Evolutionary conservation across 179 eudicot species (phyloP), one percentile per base, ranked within the genome.

Genomic region (Spinacia oleracea): DNA sequence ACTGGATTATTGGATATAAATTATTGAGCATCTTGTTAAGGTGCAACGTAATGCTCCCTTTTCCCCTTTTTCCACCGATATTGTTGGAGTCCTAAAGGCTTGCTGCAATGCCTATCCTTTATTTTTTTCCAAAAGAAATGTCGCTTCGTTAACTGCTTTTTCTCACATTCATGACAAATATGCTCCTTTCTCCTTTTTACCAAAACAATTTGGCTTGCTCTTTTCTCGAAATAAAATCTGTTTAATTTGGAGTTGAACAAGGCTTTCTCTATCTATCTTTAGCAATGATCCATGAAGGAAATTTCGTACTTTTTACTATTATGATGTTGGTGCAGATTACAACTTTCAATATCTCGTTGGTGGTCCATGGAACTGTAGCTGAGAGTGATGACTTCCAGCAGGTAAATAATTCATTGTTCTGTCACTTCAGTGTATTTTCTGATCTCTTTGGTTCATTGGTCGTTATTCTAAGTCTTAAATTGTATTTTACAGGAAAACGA

Each of bases 331-430:
- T 83, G 90, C 91, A 95, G 99, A 84, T 95, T 50, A 87, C 95
- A 77, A 95, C 98, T 58, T 95, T 93, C 76, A 90, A 96, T 79
- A 96, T 96, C 80, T 96, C 98, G 23, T 83, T 96, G 84, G 98
- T 96, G 79, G 95, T 96, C 50, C 96, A 90, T 71, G 99, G 99
- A 78, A 88, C 92, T 51, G 89, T 96, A 48, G 96, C 99, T 14
- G 99, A 93, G 89, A 91, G 96, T 81, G 79, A 85, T 79, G 89
- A 93, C 82, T 93, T 85, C 82, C 90, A 78, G 79, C 86, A 85
- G 94, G 99, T 92, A 80, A 31, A 27, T 32, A 21, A 27, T 40
- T 72, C 25, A 40, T 74, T 32, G 23, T 48, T 67, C 72, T 55
- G 38, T 15, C 18, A 20, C 56, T 67, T 34, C 34, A n/a, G 29